Conservation (phyloP, 1,284 basidiomycete species). For the Irpex sp. region DNA sequence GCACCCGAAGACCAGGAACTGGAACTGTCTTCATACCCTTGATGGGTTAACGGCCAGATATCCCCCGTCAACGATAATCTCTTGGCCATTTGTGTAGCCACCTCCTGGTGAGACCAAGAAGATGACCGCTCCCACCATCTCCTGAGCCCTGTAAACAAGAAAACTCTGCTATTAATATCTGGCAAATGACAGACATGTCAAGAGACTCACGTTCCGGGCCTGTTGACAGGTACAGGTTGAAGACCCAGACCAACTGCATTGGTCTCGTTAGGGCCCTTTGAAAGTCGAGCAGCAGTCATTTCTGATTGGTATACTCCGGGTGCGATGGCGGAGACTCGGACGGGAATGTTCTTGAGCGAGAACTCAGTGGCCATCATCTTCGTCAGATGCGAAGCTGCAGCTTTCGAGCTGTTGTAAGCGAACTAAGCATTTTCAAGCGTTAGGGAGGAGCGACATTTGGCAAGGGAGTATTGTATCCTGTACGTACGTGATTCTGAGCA, state of each 20-base stretch:
- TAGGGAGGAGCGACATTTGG: neutral
- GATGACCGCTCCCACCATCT: slow-evolving; percentile 72
- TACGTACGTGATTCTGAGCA: slow-evolving; percentile 69
- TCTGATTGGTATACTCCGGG: slow-evolving; percentile 75
- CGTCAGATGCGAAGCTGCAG: slow-evolving; percentile 69
- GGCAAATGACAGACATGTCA: neutral
- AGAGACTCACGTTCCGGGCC: slow-evolving; percentile 62
- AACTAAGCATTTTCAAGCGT: slow-evolving; percentile 42
- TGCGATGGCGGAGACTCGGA: slow-evolving; percentile 70
- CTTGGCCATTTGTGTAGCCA: slow-evolving; percentile 70
- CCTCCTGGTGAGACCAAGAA: slow-evolving; percentile 71
- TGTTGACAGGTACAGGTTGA: slow-evolving; percentile 52
- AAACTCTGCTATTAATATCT: neutral
- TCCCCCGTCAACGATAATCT: slow-evolving; percentile 72
- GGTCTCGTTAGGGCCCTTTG: slow-evolving; percentile 33
- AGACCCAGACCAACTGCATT: slow-evolving; percentile 55
- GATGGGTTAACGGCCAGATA: slow-evolving; percentile 71
- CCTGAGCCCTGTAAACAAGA: slow-evolving; percentile 45
- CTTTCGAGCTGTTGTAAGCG: slow-evolving; percentile 76
- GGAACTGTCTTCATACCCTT: slow-evolving; percentile 14
- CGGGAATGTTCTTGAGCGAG: slow-evolving; percentile 59
- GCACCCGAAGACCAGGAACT: neutral
- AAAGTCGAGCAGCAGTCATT: slow-evolving; percentile 59
- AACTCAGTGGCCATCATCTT: slow-evolving; percentile 74
- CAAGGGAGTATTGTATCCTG: neutral